These are phyloP conservation scores for Cinnamomum micranthum DNA, from an alignment of 164 flowering plant species.

Conservation along the genomic window DNA sequence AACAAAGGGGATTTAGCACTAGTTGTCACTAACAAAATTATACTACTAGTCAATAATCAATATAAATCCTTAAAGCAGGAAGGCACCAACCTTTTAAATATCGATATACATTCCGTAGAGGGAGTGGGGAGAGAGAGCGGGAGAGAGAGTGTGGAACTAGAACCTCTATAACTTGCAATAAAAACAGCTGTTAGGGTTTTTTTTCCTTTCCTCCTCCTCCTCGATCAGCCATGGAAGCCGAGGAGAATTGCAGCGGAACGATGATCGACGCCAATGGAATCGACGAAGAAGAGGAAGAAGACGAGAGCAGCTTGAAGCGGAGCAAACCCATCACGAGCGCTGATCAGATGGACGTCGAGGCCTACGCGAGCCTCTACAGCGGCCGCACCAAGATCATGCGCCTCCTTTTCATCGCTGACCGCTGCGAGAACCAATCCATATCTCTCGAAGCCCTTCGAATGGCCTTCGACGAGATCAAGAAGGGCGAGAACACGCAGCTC, in stretches of 20 bases:
- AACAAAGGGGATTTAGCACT: too few species aligned
- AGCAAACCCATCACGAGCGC: conserved; percentile 54
- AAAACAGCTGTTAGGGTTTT: not conserved
- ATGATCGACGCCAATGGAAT: conserved; percentile 46
- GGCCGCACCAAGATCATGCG: conserved; percentile 80
- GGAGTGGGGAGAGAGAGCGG: not conserved
- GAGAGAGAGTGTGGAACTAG: not conserved
- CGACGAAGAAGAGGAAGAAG: conserved; percentile 38
- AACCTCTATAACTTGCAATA: not conserved
- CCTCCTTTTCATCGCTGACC: conserved; percentile 78
- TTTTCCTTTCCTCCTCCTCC: not conserved
- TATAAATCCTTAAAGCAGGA: not conserved
- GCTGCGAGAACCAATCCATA: conserved; percentile 52
- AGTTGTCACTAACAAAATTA: too few species aligned
- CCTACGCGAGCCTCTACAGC: conserved; percentile 66
- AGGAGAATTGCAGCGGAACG: conserved; percentile 36
- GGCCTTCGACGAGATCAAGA: conserved; percentile 90
- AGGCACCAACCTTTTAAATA: not conserved
- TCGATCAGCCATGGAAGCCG: conserved; percentile 41
- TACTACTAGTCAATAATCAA: too few species aligned
- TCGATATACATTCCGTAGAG: not conserved
- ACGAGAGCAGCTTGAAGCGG: conserved; percentile 2
- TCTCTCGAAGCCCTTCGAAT: conserved; percentile 79
- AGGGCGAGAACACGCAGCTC: conserved; percentile 76
- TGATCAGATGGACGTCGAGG: conserved; percentile 86